Base-by-base conservation (phyloP, 2,329 filamentous ascomycete species). In the Graphilbum fragrans region DNA sequence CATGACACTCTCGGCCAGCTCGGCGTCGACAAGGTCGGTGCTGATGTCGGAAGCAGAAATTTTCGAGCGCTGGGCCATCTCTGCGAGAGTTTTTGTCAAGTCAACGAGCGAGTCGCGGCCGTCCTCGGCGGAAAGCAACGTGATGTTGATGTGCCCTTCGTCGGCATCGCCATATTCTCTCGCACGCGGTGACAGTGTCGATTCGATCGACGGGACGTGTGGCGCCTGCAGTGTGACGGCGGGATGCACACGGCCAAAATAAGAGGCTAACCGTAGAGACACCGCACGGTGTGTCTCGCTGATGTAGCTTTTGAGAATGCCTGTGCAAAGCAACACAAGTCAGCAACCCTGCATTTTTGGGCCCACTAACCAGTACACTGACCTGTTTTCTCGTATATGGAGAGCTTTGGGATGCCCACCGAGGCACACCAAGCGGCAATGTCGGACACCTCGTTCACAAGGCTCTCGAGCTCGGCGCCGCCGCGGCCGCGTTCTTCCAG, bases 101-200 rank as follows among this genome's bases (percentile, higher is more conserved):
- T 98, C 92, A 33, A 98, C 88, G 47, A 98, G 76, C 4, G 90
- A 95, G 55, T 94, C 86, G 41, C 90, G 78, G 38, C 92, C 90
- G 53, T 98, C 92, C 42, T 90, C 82, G 31, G 79, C 77, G 14
- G 86, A 94, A 39, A 98, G 75, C 32, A 98, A 74, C 43, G 94
- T 74, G 17, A 96, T 59, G 21, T 67, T 62, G 42, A 80, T 56
- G 53, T 66, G 60, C 49, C 65, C 59, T 50, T 57, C 49, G 45
- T 55, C 50, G 49, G 29, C 50, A 31, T 47, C 40, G 29, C 41
- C 44, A 20, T 40, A 39, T n/a, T 37, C 40, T 62, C 41, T 65
- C 54, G 58, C 61, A 27, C 41, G 48, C 60, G 37, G 70, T 52
- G 55, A 17, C 62, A 65, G 22, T 0, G 42, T 25, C 54, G 72